Conservation (phyloP, 1,284 basidiomycete genomes). For the Cutaneotrichosporon cutaneum region DNA sequence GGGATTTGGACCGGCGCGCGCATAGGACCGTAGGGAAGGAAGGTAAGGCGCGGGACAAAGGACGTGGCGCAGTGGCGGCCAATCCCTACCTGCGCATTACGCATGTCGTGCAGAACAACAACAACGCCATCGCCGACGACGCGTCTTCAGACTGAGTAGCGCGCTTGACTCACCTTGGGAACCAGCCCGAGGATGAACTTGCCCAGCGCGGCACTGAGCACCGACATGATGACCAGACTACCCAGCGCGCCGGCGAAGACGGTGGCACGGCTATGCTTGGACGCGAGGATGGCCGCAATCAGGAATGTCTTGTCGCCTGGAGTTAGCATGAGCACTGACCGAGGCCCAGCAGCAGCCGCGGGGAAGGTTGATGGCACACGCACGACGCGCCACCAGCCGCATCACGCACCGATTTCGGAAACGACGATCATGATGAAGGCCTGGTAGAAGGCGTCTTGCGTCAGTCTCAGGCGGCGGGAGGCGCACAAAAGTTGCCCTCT, state of each 20-base stretch:
- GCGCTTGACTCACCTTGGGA: slow-evolving; percentile 58
- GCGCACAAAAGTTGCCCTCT: slow-evolving; percentile 20
- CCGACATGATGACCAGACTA: slow-evolving; percentile 87
- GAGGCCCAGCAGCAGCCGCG: too few species aligned
- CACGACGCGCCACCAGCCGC: not conserved
- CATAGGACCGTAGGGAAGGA: too few species aligned
- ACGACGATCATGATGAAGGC: slow-evolving; percentile 84
- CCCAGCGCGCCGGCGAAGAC: slow-evolving; percentile 89
- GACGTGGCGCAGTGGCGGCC: not conserved
- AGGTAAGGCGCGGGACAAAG: not conserved
- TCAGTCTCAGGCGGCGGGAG: slow-evolving; percentile 6
- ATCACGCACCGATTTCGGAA: slow-evolving; percentile 65
- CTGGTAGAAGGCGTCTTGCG: slow-evolving; percentile 62
- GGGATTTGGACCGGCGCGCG: too few species aligned
- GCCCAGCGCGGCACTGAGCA: slow-evolving; percentile 83
- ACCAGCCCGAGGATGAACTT: slow-evolving; percentile 78
- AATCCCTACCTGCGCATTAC: not conserved
- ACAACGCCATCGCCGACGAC: not conserved
- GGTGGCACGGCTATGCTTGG: slow-evolving; percentile 79
- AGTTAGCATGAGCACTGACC: slow-evolving; percentile 24
- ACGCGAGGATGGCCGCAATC: slow-evolving; percentile 93
- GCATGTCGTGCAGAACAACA: not conserved
- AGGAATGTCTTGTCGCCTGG: slow-evolving; percentile 96
- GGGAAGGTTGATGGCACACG: too few species aligned
- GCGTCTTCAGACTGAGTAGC: not conserved